Evolutionary conservation across 2,329 filamentous ascomycete genomes (phyloP), one percentile per base, ranked within the genome.

Genomic region (Claviceps sp.): DNA sequence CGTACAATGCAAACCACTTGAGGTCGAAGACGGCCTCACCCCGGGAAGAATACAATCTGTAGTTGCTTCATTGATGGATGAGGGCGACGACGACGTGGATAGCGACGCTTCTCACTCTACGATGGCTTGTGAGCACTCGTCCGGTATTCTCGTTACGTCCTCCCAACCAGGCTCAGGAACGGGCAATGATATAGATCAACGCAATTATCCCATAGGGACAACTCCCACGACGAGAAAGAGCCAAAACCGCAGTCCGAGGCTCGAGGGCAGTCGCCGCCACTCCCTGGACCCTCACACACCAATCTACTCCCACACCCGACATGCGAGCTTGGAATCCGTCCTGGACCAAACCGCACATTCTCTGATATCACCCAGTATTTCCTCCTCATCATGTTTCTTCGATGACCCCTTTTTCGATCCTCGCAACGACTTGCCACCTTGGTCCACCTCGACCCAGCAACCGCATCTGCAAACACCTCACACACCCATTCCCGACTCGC

Each of bases 401-500:
- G 44, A 47, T 13, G 49, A 51, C 9, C 23, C 44, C 13, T 47
- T 51, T 14, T 13, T 47, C 22, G 49, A 47, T 14, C 36, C 34
- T 22, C 26, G 42, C 16, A 36, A 42, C 17, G 37, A 51, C 23
- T 8, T 40, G 23, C 14, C 37, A 13, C 11, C n/a, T 5, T 40
- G n/a, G 22, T 39, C 44, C 9, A 34, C 9, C 17, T 42, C 49
- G 3, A 13, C 2, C 20, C 49, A 36, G 44, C 36, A 42, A 22
- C 13, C 36, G 2, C 17, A 11, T 14, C 22, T 7, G n/a, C 36
- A 40, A 42, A 40, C 37, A 8, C 23, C 43, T 6, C 22, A 36
- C 7, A 51, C 36, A 37, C 49, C 49, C 20, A 20, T 47, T 48
- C 51, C 48, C 6, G 51, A 53, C 36, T 53, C 51, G 13, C 51